Evolutionary conservation across 768 basidiomycete genomes (phyloP), one percentile per base, ranked within the genome.

Genomic region (Amanita molliuscula): DNA sequence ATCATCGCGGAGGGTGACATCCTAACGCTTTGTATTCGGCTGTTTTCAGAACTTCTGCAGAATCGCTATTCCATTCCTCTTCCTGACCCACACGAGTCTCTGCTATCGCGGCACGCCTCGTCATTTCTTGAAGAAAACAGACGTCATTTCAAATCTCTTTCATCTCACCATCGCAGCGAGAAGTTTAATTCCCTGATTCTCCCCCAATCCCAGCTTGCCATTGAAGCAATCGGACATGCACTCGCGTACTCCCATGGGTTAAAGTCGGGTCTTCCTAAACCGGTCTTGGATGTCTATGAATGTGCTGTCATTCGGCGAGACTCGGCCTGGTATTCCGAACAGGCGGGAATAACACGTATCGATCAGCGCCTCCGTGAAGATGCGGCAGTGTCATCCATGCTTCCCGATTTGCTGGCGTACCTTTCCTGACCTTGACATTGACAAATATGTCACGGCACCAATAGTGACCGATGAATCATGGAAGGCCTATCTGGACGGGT

Each of bases 151-250:
- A 52, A 56, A 37, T 54, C 61, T 10, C 52, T 76, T 34, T 62
- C 63, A 6, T 66, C 65, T 26, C 66, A 69, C 53, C 76, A 78
- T 64, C 76, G 78, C 45, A 73, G 74, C 61, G 65, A 69, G 23
- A 58, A 65, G 0, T 79, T 79, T 62, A 76, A 77, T 58, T 66
- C 70, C 5, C 67, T 77, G 45, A 61, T 82, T 50, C 71, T 82
- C 47, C 81, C 79, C 4, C 75, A 76, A 58, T 74, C 78, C 8
- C 72, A 77, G 45, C 51, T 53, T 10, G 68, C 75, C 5, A 60
- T 83, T 47, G 75, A 79, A 64, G 75, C 81, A n/a, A 75, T 83
- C 36, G 81, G 82, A 3, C 78, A 82, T 57, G 75, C 79, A 13
- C 65, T 79, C 36, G 77, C 81, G 2, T 81, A 81, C 58, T 74